Conservation (phyloP, 257 asterid species). For the Capsicum rhomboideum region DNA sequence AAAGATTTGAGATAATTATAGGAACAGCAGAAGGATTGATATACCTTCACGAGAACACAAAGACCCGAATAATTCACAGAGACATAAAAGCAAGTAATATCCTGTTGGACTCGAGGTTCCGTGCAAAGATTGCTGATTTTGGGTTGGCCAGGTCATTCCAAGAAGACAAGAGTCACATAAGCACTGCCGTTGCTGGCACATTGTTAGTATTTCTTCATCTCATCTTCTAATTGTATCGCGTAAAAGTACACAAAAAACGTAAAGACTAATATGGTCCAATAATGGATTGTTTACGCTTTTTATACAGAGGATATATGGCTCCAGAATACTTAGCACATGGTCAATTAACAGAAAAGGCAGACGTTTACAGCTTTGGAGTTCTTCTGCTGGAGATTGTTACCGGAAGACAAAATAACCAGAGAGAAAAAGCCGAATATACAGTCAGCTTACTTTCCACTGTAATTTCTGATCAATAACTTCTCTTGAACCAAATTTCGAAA, state of each 20-base stretch:
- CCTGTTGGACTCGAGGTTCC: slow-evolving; percentile 25
- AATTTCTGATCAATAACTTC: slow-evolving; percentile 1
- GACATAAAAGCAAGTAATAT: slow-evolving; percentile 42
- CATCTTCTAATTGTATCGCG: background rate
- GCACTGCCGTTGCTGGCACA: slow-evolving; percentile 41
- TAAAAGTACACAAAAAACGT: background rate
- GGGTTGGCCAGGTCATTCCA: slow-evolving; percentile 39
- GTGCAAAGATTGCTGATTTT: slow-evolving; percentile 37
- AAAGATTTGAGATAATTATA: slow-evolving; percentile 31
- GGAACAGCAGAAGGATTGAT: slow-evolving; percentile 37
- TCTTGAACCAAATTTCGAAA: background rate
- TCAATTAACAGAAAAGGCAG: slow-evolving; percentile 28
- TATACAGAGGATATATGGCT: slow-evolving; percentile 35
- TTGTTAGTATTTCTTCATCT: slow-evolving; percentile 7
- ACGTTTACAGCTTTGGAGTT: slow-evolving; percentile 33
- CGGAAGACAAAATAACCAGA: slow-evolving; percentile 25
- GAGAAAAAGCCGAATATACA: slow-evolving; percentile 15
- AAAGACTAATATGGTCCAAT: background rate
- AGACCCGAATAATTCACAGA: slow-evolving; percentile 25
- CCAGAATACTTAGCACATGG: slow-evolving; percentile 37
- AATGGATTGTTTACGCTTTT: background rate
- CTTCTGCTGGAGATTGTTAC: slow-evolving; percentile 24
- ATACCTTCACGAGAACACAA: slow-evolving; percentile 35
- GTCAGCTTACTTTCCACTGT: slow-evolving; percentile 22
- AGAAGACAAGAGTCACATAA: slow-evolving; percentile 40